Percentiles rank a stretch among this genome's conserved stretches.
phyloP scores from a whole-genome alignment of 805 yeast genomes.

The Metschnikowia corniflorae region DNA sequence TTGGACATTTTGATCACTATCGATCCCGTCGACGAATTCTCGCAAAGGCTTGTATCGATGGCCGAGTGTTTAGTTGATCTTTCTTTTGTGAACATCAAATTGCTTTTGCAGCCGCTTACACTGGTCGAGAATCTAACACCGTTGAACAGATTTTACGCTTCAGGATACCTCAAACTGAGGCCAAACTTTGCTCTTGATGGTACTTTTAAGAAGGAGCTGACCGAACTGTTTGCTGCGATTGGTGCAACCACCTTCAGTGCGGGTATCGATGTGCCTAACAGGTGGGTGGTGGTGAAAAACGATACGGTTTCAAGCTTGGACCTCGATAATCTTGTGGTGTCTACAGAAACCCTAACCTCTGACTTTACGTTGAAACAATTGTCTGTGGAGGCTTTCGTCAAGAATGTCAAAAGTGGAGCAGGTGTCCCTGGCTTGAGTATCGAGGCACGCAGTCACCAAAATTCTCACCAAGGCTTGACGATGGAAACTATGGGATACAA shows the following conservation, averaged over 20 bases:
- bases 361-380: slow-evolving; percentile 49
- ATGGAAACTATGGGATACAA: slow-evolving; percentile 84
- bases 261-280: slow-evolving; percentile 56
- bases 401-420: slow-evolving; percentile 36
- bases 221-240: neutral
- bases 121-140: slow-evolving; percentile 37
- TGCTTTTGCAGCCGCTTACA: slow-evolving; percentile 57
- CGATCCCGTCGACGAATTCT: slow-evolving; percentile 68
- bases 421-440: slow-evolving; percentile 53
- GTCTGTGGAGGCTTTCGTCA: slow-evolving; percentile 68
- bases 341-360: slow-evolving; percentile 23
- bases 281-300: slow-evolving; percentile 64
- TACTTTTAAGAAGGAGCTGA: neutral
- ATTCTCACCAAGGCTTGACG: slow-evolving; percentile 55
- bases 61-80: slow-evolving; percentile 37
- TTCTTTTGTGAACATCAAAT: slow-evolving; percentile 48
- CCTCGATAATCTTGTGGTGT: slow-evolving; percentile 54
- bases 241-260: slow-evolving; percentile 1
- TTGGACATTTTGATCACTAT: slow-evolving; percentile 58
- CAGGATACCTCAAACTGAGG: slow-evolving; percentile 34
- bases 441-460: slow-evolving; percentile 24
- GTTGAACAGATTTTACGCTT: slow-evolving; percentile 58
- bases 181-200: slow-evolving; percentile 31
- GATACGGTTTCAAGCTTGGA: slow-evolving; percentile 44
- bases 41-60: slow-evolving; percentile 60